Conservation (phyloP, 352 stramenopile species). For the Thalassiosira mediterranea region DNA sequence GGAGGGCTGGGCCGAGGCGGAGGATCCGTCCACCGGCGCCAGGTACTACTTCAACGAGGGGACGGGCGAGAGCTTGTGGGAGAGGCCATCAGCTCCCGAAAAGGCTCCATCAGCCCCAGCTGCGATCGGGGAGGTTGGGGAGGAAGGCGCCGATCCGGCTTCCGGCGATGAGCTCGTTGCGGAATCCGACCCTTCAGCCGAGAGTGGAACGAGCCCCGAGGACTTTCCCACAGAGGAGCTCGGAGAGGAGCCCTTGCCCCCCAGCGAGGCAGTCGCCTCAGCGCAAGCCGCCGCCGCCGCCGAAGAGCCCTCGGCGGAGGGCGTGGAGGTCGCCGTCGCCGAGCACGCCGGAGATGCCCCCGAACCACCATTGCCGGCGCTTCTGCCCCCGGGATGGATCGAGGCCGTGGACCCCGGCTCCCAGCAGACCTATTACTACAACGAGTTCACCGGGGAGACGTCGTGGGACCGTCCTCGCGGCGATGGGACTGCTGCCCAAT, state of each 20-base stretch:
- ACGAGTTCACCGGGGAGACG: conserved; percentile 48
- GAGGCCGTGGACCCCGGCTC: conserved; percentile 59
- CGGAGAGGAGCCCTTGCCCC: neutral
- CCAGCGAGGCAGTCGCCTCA: neutral
- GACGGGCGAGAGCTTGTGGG: conserved; percentile 46
- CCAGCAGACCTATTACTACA: conserved; percentile 64
- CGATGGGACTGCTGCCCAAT: no score
- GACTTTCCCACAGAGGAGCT: neutral
- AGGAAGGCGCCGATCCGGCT: neutral
- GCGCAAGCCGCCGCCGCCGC: neutral
- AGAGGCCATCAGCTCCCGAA: conserved; percentile 13
- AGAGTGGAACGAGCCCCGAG: neutral
- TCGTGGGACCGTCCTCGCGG: conserved; percentile 59
- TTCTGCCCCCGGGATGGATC: conserved; percentile 52
- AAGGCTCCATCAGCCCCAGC: neutral
- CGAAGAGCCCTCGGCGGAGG: neutral
- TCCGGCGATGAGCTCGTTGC: neutral
- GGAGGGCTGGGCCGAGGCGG: conserved; percentile 47
- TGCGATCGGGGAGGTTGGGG: neutral
- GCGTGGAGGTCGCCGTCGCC: neutral
- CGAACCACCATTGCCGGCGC: neutral
- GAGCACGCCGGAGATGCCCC: neutral
- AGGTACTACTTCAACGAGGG: conserved; percentile 62
- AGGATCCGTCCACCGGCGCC: conserved; percentile 44
- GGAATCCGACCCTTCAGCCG: neutral